Base-by-base conservation (phyloP, 805 yeast species). In the Starmerella sp. region DNA sequence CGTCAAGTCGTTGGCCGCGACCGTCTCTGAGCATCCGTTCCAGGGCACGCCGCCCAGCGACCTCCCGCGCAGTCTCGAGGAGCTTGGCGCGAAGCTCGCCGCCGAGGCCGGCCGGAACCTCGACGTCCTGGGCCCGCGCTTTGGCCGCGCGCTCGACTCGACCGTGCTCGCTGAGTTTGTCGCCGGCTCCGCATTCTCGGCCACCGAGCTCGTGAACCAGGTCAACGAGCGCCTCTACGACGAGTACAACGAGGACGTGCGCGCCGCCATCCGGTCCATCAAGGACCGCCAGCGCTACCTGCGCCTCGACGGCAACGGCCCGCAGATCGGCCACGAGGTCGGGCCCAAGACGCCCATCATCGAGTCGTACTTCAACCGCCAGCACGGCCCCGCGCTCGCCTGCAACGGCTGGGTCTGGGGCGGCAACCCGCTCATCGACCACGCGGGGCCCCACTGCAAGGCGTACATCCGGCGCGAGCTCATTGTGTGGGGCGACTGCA, bases 381-480 rank as follows among this genome's bases (percentile, higher is more conserved):
- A 62, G 2, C 77, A 68, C 49, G 65, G 65, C 3, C 61, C 66
- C 7, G 72, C 69, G 3, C 72, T 91, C 56, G 97, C 96, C 4
- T 93, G 93, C 66, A 91, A 93, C 65, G 98, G 98, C 48, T 91
- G 97, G 97, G 88, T 93, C 54, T 91, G 98, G 98, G 90, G 87
- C 52, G 97, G 96, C 10, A 83, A 91, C 62, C 97, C 97, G 1
- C 70, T 90, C 55, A 84, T 87, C 3, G 97, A 91, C 70, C 91
- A 91, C 76, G 98, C 97, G 0, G 84, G 95, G 0, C 69, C 76
- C 32, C 63, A 81, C 53, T 81, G 95, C 5, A 84, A 80, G 65
- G 90, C 95, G 4, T 91, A 93, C 66, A 70, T 91, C 50, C 76
- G 95, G 52, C 79, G 98, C 66, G 96, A 91, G 68, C 95, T 91